phyloP scores from a whole-genome alignment of 306 rosid genomes.

The Dalbergia cultrata region DNA sequence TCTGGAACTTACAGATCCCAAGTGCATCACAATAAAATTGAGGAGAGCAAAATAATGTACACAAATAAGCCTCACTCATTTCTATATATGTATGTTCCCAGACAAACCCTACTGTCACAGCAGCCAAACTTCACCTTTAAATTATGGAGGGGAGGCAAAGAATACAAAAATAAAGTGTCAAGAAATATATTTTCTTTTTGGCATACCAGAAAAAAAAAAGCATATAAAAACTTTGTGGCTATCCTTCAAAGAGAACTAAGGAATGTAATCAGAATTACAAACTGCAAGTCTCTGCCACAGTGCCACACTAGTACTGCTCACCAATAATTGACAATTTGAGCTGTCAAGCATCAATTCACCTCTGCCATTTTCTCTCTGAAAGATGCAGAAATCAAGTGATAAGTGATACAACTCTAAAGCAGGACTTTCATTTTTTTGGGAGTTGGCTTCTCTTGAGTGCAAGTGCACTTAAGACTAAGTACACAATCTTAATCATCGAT shows the following conservation, averaged over 20 bases:
- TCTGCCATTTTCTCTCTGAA: slow-evolving; percentile 91
- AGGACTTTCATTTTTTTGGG: not conserved
- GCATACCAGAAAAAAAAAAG: not conserved
- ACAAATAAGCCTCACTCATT: slow-evolving; percentile 59
- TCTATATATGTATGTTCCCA: slow-evolving; percentile 46
- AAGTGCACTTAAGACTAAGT: too few species aligned
- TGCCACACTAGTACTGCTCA: slow-evolving; percentile 36
- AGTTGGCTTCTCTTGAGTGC: too few species aligned
- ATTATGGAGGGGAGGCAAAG: slow-evolving; percentile 41
- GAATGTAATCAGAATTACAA: slow-evolving; percentile 41
- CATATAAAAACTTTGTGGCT: not conserved
- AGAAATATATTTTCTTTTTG: not conserved
- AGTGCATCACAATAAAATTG: slow-evolving; percentile 37
- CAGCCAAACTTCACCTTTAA: slow-evolving; percentile 37
- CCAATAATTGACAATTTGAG: slow-evolving; percentile 27
- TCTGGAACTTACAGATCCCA: slow-evolving; percentile 40
- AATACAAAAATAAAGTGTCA: slow-evolving; percentile 22
- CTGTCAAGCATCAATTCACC: slow-evolving; percentile 56
- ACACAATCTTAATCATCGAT: too few species aligned
- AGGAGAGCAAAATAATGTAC: slow-evolving; percentile 56
- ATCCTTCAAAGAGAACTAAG: not conserved
- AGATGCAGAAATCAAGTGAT: slow-evolving; percentile 46
- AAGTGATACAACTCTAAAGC: slow-evolving; percentile 26
- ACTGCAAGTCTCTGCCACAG: not conserved
- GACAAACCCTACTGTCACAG: slow-evolving; percentile 30